These are phyloP conservation scores for Lactarius akahatsu DNA, from an alignment of 768 basidiomycete species.

Conservation along the genomic window DNA sequence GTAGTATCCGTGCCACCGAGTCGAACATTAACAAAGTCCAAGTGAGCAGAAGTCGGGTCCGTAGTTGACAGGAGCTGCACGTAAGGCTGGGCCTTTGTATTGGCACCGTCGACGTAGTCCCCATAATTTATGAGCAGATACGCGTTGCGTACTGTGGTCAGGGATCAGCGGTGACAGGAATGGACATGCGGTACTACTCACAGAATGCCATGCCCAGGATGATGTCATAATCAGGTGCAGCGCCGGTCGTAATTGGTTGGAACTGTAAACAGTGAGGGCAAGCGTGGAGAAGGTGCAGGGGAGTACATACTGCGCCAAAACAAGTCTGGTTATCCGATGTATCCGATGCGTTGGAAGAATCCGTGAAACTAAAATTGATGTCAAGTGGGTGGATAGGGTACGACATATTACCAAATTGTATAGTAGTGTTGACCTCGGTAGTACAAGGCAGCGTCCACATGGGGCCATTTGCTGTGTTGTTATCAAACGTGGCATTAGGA, in stretches of 20 bases:
- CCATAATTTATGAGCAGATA: constrained; percentile 67
- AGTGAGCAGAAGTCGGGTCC: constrained; percentile 42
- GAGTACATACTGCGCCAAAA: constrained; percentile 45
- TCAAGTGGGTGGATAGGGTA: constrained; percentile 71
- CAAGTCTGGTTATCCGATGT: constrained; percentile 36
- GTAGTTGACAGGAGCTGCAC: constrained; percentile 64
- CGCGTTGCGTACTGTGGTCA: constrained; percentile 56
- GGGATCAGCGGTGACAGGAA: not conserved
- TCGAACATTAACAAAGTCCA: constrained; percentile 38
- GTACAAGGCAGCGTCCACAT: constrained; percentile 66
- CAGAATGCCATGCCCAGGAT: constrained; percentile 74
- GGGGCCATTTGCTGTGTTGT: constrained; percentile 42
- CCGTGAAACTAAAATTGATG: constrained; percentile 37
- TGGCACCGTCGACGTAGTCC: constrained; percentile 49
- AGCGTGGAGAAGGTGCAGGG: not conserved
- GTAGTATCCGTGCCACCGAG: constrained; percentile 29
- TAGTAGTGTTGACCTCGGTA: constrained; percentile 61
- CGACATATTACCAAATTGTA: constrained; percentile 55
- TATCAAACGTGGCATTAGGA: constrained; percentile 49
- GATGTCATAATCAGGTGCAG: constrained; percentile 55
- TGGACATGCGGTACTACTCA: constrained; percentile 37
- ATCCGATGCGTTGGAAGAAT: constrained; percentile 31
- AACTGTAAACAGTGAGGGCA: constrained; percentile 45
- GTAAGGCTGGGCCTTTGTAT: constrained; percentile 48
- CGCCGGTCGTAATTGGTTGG: constrained; percentile 60